Conservation (phyloP, 2,329 filamentous ascomycete genomes). For the Xylaria sp. region DNA sequence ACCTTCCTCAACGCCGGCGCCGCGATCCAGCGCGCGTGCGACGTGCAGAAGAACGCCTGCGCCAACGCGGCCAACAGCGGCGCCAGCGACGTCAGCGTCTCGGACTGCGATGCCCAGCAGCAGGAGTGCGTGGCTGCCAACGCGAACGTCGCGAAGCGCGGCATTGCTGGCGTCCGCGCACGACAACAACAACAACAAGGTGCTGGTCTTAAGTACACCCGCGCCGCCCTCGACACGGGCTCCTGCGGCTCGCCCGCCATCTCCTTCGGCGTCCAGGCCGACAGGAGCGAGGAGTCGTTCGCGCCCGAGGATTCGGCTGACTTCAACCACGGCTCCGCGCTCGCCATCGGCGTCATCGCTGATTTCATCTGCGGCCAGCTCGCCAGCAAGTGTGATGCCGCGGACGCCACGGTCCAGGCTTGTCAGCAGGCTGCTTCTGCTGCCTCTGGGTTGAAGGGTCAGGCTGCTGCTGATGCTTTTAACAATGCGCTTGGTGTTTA, state of each 20-base stretch:
- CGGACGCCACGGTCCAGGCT: slow-evolving; percentile 48
- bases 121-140: slow-evolving; percentile 49
- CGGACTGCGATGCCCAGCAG: slow-evolving; percentile 59
- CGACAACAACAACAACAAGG: slow-evolving; percentile 11
- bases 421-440: slow-evolving; percentile 51
- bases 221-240: slow-evolving; percentile 55
- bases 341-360: slow-evolving; percentile 50
- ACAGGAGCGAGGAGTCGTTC: slow-evolving; percentile 60
- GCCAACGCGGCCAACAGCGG: slow-evolving; percentile 61
- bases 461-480: slow-evolving; percentile 55
- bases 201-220: not conserved
- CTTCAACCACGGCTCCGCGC: slow-evolving; percentile 65
- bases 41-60: slow-evolving; percentile 63
- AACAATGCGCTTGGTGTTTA: slow-evolving; percentile 54
- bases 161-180: slow-evolving; percentile 21
- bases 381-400: slow-evolving; percentile 51
- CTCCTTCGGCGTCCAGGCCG: slow-evolving; percentile 59
- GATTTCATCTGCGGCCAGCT: slow-evolving; percentile 55
- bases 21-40: slow-evolving; percentile 61
- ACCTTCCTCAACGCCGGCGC: slow-evolving; percentile 63
- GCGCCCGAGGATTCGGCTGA: slow-evolving; percentile 53
- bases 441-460: slow-evolving; percentile 49
- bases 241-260: slow-evolving; percentile 61
- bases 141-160: slow-evolving; percentile 33
- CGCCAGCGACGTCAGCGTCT: slow-evolving; percentile 49